Conservation (phyloP, 2,329 filamentous ascomycete genomes). For the Botryotinia narcissicola region DNA sequence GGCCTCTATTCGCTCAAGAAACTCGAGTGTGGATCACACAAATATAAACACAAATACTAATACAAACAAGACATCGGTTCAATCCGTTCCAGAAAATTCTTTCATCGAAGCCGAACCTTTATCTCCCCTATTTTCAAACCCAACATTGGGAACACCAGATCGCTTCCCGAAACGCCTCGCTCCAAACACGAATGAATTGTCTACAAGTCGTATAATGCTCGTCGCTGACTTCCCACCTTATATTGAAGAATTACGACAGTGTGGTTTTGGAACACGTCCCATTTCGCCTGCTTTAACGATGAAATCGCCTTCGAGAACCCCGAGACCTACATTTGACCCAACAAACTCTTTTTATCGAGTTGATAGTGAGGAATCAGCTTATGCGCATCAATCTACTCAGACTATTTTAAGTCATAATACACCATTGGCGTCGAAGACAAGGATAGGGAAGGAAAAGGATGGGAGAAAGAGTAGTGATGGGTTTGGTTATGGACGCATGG, state of each 20-base stretch:
- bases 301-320: neutral
- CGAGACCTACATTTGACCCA: neutral
- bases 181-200: neutral
- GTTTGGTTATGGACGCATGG: neutral
- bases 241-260: neutral
- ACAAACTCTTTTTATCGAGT: neutral
- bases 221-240: constrained; percentile 10
- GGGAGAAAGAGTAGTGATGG: neutral
- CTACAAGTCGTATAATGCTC: neutral
- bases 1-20: constrained; percentile 19
- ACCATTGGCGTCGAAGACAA: neutral
- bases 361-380: neutral
- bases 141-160: neutral
- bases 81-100: neutral
- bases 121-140: neutral
- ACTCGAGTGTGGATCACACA: neutral
- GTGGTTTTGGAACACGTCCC: too few species aligned
- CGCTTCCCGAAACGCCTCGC: neutral
- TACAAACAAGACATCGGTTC: neutral
- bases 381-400: neutral
- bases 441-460: neutral
- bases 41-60: neutral
- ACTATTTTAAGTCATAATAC: neutral
- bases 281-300: neutral
- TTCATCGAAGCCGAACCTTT: too few species aligned